Evolutionary conservation across 2,329 filamentous ascomycete species (phyloP), one percentile per base, ranked within the genome.

Genomic region (Alternaria hordeiaustralica): DNA sequence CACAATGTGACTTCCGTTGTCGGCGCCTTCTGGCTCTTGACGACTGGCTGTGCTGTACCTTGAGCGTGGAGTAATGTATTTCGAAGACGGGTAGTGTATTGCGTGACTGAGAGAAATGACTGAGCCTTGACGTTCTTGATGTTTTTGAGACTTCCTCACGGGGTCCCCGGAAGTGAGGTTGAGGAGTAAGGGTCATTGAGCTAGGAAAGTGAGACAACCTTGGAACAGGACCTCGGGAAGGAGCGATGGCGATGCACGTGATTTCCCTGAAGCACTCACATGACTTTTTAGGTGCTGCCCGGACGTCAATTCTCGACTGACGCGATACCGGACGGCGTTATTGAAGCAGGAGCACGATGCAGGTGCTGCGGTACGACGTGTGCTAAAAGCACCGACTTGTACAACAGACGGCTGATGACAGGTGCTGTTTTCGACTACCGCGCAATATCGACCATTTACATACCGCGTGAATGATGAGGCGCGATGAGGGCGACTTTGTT

Each of bases 341-440:
- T 55, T 7, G 21, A 25, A 21, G 44, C 10, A 18, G 47, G 25
- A 47, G 47, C 30, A 45, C 51, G 36, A 65, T 58, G 64, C 55
- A 58, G 53, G 65, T 54, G 65, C 44, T 61, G 30, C 62, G n/a
- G 64, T 68, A 68, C 60, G 55, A 67, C 67, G 43, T 58, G 60
- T 61, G 28, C 36, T 41, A 55, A 20, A 5, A 30, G 44, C 53
- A 57, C 49, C 21, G 18, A 54, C 47, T 25, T 44, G 60, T 62
- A 49, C 60, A 43, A 62, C 60, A n/a, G n/a, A 15, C 36, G 47
- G 41, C 55, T 51, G 47, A 41, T 36, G 49, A 53, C 49, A 36
- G 49, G 49, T 53, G 28, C 49, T 12, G 12, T 36, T n/a, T 53
- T 13, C 28, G 23, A 36, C 30, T 25, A 23, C 13, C 13, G 51